Evolutionary conservation across 495 filamentous ascomycete genomes (phyloP).

Genomic region (Penicillium atrosanguineum): DNA sequence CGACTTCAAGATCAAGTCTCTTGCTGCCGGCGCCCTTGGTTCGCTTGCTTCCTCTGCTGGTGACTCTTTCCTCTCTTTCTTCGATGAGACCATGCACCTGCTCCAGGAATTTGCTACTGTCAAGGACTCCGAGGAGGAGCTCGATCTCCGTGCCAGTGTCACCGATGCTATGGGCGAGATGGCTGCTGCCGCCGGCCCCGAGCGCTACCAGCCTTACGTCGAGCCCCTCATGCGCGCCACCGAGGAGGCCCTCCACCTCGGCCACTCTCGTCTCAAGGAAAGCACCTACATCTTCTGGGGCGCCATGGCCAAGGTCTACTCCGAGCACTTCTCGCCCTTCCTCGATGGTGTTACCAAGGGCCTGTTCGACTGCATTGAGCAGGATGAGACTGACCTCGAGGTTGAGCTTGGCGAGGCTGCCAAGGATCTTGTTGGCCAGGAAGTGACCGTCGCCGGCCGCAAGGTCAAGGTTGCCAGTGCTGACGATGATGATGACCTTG

Average conservation of each 20-base stretch:
- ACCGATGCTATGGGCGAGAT: conserved; percentile 92
- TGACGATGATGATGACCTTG: conserved; percentile 56
- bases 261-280: conserved; percentile 85
- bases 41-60: conserved; percentile 82
- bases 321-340: conserved; percentile 84
- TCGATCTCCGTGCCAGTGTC: conserved; percentile 83
- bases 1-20: conserved; percentile 85
- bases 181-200: conserved; percentile 79
- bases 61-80: conserved; percentile 83
- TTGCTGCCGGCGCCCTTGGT: conserved; percentile 85
- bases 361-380: conserved; percentile 79
- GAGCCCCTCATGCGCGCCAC: conserved; percentile 83
- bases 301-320: conserved; percentile 89
- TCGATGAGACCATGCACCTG: conserved; percentile 80
- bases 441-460: conserved; percentile 73
- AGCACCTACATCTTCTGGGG: conserved; percentile 97
- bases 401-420: conserved; percentile 75
- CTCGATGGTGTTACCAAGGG: conserved; percentile 81
- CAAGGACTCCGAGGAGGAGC: conserved; percentile 86
- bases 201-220: conserved; percentile 87
- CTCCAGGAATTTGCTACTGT: conserved; percentile 78
- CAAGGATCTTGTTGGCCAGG: conserved; percentile 71
- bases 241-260: conserved; percentile 87
- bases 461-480: conserved; percentile 74
- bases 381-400: conserved; percentile 84